Percentiles rank a stretch among this genome's conserved stretches.
phyloP scores from a whole-genome alignment of 768 basidiomycete genomes.

The Daedaleopsis nitida region DNA sequence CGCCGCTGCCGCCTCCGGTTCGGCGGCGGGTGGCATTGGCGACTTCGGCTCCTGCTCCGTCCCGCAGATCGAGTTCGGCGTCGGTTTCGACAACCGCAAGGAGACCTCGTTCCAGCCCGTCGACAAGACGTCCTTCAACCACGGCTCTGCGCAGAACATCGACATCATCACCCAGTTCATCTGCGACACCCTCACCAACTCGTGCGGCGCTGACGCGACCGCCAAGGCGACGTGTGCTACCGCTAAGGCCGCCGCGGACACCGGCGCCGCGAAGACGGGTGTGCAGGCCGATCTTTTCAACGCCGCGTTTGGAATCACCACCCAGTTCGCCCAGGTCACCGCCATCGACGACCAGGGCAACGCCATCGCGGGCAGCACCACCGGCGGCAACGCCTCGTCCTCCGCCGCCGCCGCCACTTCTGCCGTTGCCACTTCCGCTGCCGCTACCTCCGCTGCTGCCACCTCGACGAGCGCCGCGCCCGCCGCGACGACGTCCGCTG shows the following conservation, averaged over 20 bases:
- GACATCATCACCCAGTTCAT: conserved; percentile 61
- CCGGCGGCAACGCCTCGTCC: conserved; percentile 13
- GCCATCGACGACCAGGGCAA: conserved; percentile 48
- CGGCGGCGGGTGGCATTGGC: conserved; percentile 24
- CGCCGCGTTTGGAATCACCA: conserved; percentile 52
- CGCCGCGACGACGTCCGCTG: conserved; percentile 17
- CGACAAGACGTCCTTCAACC: conserved; percentile 50
- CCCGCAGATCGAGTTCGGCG: conserved; percentile 56
- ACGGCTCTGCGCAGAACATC: conserved; percentile 63
- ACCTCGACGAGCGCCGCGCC: conserved; percentile 19
- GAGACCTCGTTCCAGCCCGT: conserved; percentile 58
- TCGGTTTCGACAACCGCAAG: conserved; percentile 54
- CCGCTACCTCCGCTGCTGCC: conserved; percentile 19
- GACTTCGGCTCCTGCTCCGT: conserved; percentile 58
- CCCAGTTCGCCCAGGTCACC: conserved; percentile 49
- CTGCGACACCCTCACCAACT: conserved; percentile 56
- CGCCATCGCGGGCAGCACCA: conserved; percentile 31
- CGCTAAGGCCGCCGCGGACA: conserved; percentile 34
- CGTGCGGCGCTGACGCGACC: conserved; percentile 54
- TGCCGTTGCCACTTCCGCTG: conserved; percentile 17
- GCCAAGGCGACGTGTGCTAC: conserved; percentile 53
- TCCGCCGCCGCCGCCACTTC: conserved; percentile 22
- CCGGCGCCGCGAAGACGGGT: conserved; percentile 38
- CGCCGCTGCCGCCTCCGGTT: conserved; percentile 20
- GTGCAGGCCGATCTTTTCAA: conserved; percentile 67